Evolutionary conservation across 2,329 filamentous ascomycete genomes (phyloP).

Genomic region (Mycosphaerella sp.): DNA sequence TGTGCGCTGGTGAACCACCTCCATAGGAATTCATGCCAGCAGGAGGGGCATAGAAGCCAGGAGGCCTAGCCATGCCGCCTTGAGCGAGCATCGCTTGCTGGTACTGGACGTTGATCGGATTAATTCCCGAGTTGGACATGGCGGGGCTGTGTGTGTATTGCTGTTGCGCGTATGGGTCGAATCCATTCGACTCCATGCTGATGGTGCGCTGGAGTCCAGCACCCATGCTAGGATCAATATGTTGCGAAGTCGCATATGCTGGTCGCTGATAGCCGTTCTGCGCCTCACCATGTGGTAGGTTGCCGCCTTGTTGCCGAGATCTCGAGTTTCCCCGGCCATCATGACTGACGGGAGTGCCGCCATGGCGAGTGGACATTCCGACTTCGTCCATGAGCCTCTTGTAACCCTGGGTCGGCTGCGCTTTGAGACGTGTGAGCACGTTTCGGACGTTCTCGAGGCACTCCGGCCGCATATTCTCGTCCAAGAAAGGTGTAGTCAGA

Average conservation of each 20-base stretch:
- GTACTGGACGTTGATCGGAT: conserved; percentile 45
- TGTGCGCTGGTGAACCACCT: conserved; percentile 25
- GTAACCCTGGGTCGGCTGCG: conserved; percentile 89
- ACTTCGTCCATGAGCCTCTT: conserved; percentile 99
- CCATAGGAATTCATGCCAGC: conserved; percentile 24
- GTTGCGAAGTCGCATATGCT: conserved; percentile 33
- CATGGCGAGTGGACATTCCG: conserved; percentile 60
- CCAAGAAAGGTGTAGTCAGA: conserved; percentile 92
- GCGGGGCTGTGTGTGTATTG: conserved; percentile 35
- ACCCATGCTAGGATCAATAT: conserved; percentile 27
- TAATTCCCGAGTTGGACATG: conserved; percentile 32
- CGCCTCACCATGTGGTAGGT: conserved; percentile 31
- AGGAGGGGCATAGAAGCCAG: conserved; percentile 29
- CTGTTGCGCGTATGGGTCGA: conserved; percentile 41
- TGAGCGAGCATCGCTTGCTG: conserved; percentile 49
- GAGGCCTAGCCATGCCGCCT: conserved; percentile 30
- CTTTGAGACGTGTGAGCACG: conserved; percentile 83
- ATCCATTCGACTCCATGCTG: conserved; percentile 46
- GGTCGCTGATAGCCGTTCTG: conserved; percentile 32
- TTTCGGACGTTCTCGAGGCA: conserved; percentile 89
- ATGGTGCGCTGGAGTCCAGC: conserved; percentile 39
- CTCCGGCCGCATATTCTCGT: conserved; percentile 79
- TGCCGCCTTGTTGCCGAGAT: conserved; percentile 30
- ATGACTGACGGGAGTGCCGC: conserved; percentile 34
- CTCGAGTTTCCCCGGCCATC: conserved; percentile 34